Evolutionary conservation across 2,329 filamentous ascomycete genomes (phyloP).

Genomic region (Penicillium oxalicum): DNA sequence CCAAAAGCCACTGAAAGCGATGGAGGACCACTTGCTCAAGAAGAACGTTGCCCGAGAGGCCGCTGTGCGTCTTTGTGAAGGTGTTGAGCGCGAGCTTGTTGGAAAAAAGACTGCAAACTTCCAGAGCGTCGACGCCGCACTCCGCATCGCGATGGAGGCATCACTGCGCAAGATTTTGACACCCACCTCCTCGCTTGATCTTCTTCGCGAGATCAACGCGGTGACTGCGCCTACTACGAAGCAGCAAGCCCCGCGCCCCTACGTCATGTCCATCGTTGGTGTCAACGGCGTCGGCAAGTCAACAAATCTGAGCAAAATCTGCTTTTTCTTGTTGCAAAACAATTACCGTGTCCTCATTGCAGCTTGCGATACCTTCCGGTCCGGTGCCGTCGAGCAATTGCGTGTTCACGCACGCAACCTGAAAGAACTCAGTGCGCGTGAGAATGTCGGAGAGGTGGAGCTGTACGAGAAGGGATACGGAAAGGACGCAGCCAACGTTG

Average conservation of each 20-base stretch:
- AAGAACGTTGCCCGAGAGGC: constrained; percentile 97
- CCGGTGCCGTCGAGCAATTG: constrained; percentile 92
- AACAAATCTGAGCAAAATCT: constrained; percentile 95
- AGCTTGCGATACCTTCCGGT: constrained; percentile 94
- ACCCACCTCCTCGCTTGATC: constrained; percentile 86
- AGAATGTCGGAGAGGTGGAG: constrained; percentile 74
- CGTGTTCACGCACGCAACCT: constrained; percentile 92
- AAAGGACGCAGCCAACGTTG: constrained; percentile 92
- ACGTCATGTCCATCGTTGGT: constrained; percentile 96
- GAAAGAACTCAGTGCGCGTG: constrained; percentile 76
- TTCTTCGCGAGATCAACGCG: constrained; percentile 85
- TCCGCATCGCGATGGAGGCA: constrained; percentile 82
- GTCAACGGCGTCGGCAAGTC: constrained; percentile 99
- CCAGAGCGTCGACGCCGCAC: constrained; percentile 76
- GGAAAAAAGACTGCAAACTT: constrained; percentile 90
- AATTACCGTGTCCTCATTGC: constrained; percentile 92
- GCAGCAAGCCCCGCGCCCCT: constrained; percentile 66
- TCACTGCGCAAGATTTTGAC: constrained; percentile 93
- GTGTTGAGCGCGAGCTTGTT: constrained; percentile 81
- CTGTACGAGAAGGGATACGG: constrained; percentile 97
- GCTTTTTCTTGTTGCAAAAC: constrained; percentile 96
- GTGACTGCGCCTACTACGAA: constrained; percentile 62
- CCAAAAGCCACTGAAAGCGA: constrained; percentile 85
- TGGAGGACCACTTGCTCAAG: constrained; percentile 89
- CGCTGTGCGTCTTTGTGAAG: constrained; percentile 81